Evolutionary conservation across 108 stramenopile genomes (phyloP), one percentile per base, ranked within the genome.

Genomic region (Pseudonitzschia pungens): DNA sequence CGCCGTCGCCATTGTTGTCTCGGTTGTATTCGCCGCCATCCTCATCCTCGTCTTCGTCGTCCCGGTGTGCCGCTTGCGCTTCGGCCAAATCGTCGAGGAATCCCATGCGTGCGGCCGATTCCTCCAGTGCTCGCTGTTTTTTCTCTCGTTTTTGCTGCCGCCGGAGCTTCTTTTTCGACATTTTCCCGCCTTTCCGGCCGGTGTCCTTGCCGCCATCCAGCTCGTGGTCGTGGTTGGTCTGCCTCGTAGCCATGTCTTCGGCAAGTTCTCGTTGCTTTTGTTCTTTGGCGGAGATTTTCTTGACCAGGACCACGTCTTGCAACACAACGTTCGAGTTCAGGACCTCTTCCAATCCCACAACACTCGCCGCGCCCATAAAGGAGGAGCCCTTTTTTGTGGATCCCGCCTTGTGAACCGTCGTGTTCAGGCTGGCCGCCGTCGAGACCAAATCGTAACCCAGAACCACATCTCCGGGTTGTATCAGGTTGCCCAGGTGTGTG

Each of bases 271-370:
- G 72, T 56, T 68, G 76, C 71, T 31, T 44, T 44, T 50, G 45
- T 16, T 69, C 74, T 56, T 65, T 67, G 24, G 51, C 65, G 69
- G 82, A 85, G 4, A 93, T 84, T 78, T 99, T 99, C 55, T 96
- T 95, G 40, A 99, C 97, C 45, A 99, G 79, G 6, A 99, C 92
- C 22, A 97, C 86, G 80, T 99, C 98, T 1, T 98, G 99, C 65
- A 98, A 59, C 32, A 80, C 79, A 71, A 90, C 88, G 65, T 78
- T 86, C 48, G 59, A 40, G 68, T 86, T 69, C 6, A 84, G 16
- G 79, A 80, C 52, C 42, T 70, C 73, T 27, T 74, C 78, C 5
- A 72, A 28, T 41, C 72, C 78, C 21, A 70, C 78, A 15, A 72
- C 78, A 26, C 71, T 64, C 27, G 66, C 12, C 27, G 66, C 66